Percentiles rank a stretch among this genome's conserved stretches.
These are phyloP conservation scores for Phyllachora maydis DNA, from an alignment of 2,329 filamentous ascomycete species.

Conservation along the genomic window DNA sequence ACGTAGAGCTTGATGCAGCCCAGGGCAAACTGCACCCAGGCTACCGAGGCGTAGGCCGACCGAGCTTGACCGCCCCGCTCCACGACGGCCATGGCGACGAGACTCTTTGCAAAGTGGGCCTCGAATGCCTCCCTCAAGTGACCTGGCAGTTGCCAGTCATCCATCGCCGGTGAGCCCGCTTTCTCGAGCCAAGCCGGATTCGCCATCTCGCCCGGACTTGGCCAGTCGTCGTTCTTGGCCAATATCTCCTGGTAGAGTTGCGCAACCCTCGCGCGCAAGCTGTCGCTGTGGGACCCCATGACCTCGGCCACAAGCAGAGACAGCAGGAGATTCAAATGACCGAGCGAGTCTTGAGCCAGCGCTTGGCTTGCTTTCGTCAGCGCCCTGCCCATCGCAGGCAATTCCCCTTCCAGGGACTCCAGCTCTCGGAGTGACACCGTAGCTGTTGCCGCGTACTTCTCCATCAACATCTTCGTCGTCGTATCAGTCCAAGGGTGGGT, in stretches of 20 bases:
- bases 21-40: constrained; percentile 59
- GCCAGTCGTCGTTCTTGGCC: too few relatives aligned
- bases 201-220: too few relatives aligned
- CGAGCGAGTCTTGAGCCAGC: constrained; percentile 26
- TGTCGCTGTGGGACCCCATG: constrained; percentile 16
- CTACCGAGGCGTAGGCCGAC: constrained; percentile 24
- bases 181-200: too few relatives aligned
- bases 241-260: constrained; percentile 7
- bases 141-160: too few relatives aligned
- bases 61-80: constrained; percentile 9
- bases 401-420: constrained; percentile 40
- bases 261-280: constrained; percentile 9
- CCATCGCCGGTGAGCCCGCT: too few relatives aligned
- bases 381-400: constrained; percentile 37
- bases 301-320: constrained; percentile 21
- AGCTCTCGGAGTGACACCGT: constrained; percentile 38
- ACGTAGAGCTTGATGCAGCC: constrained; percentile 63
- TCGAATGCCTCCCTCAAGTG: too few relatives aligned
- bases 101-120: constrained; percentile 22
- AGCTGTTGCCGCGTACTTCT: constrained; percentile 27
- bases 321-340: constrained; percentile 25
- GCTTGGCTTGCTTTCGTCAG: constrained; percentile 26
- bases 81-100: constrained; percentile 20
- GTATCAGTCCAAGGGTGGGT: constrained; percentile 23
- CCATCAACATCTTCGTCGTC: constrained; percentile 29